Conservation (phyloP, 164 flowering plant genomes). For the Piper longum region DNA sequence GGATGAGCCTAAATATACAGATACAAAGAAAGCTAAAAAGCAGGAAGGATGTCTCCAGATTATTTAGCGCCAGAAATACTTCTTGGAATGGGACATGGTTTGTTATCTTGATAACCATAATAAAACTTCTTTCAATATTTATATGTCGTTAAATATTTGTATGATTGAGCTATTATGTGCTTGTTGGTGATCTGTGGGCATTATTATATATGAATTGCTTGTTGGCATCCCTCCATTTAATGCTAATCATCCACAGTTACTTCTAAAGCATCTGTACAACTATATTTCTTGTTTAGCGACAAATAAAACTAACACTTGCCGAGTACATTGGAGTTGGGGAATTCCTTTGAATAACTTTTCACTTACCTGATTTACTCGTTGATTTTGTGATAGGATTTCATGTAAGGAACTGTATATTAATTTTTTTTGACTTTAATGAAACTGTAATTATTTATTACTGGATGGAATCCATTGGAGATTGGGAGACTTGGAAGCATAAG, state of each 20-base stretch:
- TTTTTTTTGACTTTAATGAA: too few species aligned
- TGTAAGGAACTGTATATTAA: too few species aligned
- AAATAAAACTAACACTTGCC: too few species aligned
- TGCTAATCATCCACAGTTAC: conserved; percentile 86
- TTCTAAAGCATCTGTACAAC: neutral
- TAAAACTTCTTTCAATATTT: neutral
- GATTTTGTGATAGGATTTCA: too few species aligned
- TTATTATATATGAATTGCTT: conserved; percentile 89
- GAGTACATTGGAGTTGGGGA: too few species aligned
- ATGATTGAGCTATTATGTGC: neutral
- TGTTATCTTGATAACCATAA: conserved; percentile 3
- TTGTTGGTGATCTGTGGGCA: conserved; percentile 54
- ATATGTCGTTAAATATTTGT: neutral
- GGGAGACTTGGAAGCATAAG: too few species aligned
- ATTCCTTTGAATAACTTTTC: too few species aligned
- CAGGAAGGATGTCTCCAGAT: conserved; percentile 80
- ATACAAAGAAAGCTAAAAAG: conserved; percentile 20
- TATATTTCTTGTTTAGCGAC: neutral
- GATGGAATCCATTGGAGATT: too few species aligned
- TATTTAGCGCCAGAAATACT: conserved; percentile 99
- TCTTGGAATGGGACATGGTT: conserved; percentile 98
- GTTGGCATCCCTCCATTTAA: conserved; percentile 98
- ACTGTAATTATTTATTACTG: too few species aligned
- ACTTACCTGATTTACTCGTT: too few species aligned
- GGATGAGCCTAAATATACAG: conserved; percentile 27